Percentiles rank a stretch among this genome's conserved stretches.
These are phyloP conservation scores for Warburgia ugandensis DNA, from an alignment of 164 flowering plant genomes.

Conservation along the genomic window DNA sequence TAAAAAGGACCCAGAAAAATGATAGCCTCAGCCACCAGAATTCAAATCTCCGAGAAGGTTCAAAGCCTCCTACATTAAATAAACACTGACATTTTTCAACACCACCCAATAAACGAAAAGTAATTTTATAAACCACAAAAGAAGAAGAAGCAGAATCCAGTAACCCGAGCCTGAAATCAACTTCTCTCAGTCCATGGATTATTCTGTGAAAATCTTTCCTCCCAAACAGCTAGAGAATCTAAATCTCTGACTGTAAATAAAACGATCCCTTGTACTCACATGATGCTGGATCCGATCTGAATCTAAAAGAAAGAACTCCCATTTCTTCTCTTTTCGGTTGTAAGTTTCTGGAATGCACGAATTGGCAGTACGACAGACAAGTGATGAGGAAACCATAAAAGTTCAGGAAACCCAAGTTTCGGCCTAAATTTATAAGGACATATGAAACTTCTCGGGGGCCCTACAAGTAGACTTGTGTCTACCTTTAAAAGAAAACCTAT, in stretches of 20 bases:
- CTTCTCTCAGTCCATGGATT: too few relatives aligned
- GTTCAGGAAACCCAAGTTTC: slow-evolving; percentile 2
- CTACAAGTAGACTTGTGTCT: too few relatives aligned
- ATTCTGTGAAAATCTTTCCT: too few relatives aligned
- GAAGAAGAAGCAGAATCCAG: too few relatives aligned
- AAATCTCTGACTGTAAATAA: slow-evolving; percentile 3
- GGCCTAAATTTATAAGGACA: background rate
- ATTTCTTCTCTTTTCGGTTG: background rate
- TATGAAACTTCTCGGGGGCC: too few relatives aligned
- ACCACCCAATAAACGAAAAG: background rate
- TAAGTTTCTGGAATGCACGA: background rate
- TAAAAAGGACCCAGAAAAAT: too few relatives aligned
- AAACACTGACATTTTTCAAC: background rate
- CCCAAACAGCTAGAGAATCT: background rate
- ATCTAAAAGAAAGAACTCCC: slow-evolving; percentile 5
- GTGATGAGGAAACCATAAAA: background rate
- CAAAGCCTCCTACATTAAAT: background rate
- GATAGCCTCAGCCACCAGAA: too few relatives aligned
- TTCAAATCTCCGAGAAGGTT: too few relatives aligned
- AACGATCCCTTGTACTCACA: slow-evolving; percentile 9
- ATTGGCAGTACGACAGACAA: background rate
- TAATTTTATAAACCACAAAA: background rate
- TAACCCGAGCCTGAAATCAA: too few relatives aligned
- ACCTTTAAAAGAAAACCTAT: too few relatives aligned
- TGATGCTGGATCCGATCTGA: slow-evolving; percentile 11